A percentile compares a stretch with the other conserved stretches of the same genome.
Conservation (phyloP, 208 protist species). For the Leishmania mexicana region DNA sequence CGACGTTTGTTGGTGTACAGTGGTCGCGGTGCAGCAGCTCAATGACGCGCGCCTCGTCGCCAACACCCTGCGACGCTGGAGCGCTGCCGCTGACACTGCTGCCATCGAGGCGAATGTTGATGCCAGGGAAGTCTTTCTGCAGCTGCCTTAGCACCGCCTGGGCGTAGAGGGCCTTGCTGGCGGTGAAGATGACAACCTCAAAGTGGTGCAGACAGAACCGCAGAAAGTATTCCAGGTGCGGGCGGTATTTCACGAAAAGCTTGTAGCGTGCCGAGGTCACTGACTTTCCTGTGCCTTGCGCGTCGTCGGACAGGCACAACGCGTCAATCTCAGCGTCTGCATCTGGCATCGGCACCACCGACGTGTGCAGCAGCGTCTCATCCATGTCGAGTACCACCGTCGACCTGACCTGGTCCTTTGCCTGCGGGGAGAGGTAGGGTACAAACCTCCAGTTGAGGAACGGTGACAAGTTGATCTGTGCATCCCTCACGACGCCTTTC, state of each 20-base stretch:
- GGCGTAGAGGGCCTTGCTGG: conserved; percentile 47
- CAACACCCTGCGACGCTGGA: neutral
- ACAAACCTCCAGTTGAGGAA: conserved; percentile 45
- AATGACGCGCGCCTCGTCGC: conserved; percentile 15
- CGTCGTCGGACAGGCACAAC: conserved; percentile 4
- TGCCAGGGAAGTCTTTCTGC: conserved; percentile 33
- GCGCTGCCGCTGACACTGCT: neutral
- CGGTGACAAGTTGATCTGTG: conserved; percentile 40
- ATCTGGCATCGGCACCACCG: conserved; percentile 34
- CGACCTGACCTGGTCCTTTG: neutral
- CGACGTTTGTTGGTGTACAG: conserved; percentile 53
- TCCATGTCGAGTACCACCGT: conserved; percentile 63
- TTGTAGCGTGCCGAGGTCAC: neutral
- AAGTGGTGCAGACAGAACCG: conserved; percentile 37
- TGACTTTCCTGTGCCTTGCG: neutral
- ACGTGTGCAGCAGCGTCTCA: conserved; percentile 59
- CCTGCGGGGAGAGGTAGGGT: conserved; percentile 24
- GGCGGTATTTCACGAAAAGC: conserved; percentile 54
- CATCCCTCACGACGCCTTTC: neutral
- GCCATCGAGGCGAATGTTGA: conserved; percentile 17
- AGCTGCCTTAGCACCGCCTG: conserved; percentile 40
- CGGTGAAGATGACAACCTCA: conserved; percentile 72
- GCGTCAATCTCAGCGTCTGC: conserved; percentile 33
- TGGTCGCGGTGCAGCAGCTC: conserved; percentile 58
- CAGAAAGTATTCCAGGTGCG: conserved; percentile 44